Base-by-base conservation (phyloP, 2,329 filamentous ascomycete species). In the Pseudogymnoascus sp. region DNA sequence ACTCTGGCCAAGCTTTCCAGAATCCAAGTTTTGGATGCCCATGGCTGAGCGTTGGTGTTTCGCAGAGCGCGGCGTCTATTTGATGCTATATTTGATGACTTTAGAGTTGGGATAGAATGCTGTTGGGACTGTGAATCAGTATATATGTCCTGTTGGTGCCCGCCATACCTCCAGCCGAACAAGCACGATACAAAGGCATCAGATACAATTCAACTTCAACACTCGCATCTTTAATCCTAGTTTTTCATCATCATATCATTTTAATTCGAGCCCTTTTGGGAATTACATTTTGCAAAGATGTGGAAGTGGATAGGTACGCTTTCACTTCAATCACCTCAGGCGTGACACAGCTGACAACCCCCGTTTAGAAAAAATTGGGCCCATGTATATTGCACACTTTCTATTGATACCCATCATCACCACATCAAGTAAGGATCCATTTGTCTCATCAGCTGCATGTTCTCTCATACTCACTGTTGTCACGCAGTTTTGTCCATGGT, bases 91-190 rank as follows among this genome's bases (percentile, higher is more conserved):
- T 18, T 31, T 56, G 28, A 12, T 34, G 12, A 2, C 18, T 56
- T 31, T 56, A 34, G 25, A 18, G 49, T 34, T 56, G n/a, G n/a
- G 12, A 34, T 34, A 34, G n/a, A 56, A 56, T 56, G 46, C 6
- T 31, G 49, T 56, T 34, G 25, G 25, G 28, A 56, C n/a, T 5
- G n/a, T 56, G 49, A 56, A 56, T 56, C 49, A 34, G n/a, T 56
- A 56, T 56, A 34, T 56, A 56, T 56, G 49, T 34, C 14, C 25
- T 11, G 9, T 56, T 34, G 5, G 14, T 34, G 2, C 21, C 25
- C 46, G 4, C 28, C 14, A 18, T 56, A 34, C 4, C 9, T 34
- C 16, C 25, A 11, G 3, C 21, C n/a, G 4, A 31, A 34, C 49
- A 34, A 56, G 8, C 14, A 53, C n/a, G n/a, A 56, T 18, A 56